Evolutionary conservation across 2,329 filamentous ascomycete genomes (phyloP).

Genomic region (Ampelomyces quisqualis): DNA sequence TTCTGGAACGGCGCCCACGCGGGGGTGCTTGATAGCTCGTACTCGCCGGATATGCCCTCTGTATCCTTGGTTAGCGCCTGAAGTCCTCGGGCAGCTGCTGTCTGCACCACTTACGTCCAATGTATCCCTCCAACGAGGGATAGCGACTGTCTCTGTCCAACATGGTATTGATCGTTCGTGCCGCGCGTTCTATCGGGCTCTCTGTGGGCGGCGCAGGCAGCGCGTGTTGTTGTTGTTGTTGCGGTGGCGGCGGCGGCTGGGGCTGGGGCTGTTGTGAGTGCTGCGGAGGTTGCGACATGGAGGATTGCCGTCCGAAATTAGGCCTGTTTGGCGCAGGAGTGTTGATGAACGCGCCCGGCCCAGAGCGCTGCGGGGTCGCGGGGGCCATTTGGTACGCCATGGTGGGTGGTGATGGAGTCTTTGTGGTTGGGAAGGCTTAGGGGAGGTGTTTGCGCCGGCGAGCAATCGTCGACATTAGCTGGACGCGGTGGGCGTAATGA

Average conservation of each 20-base stretch:
- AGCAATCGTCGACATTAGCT: conserved; percentile 32
- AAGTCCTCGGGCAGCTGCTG: background rate
- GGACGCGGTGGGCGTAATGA: conserved; percentile 15
- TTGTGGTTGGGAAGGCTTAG: conserved; percentile 23
- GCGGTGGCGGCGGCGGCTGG: conserved; percentile 21
- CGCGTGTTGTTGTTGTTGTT: conserved; percentile 24
- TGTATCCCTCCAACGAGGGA: conserved; percentile 85
- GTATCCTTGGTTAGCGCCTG: conserved; percentile 33
- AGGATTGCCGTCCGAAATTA: conserved; percentile 26
- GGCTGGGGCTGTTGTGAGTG: conserved; percentile 18
- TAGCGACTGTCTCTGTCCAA: conserved; percentile 76
- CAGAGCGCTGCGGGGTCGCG: conserved; percentile 64
- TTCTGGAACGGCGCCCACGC: conserved; percentile 90
- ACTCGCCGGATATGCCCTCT: conserved; percentile 91
- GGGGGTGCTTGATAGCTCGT: conserved; percentile 69
- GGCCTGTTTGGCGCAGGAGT: conserved; percentile 62
- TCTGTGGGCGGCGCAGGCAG: conserved; percentile 27
- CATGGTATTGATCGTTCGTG: conserved; percentile 77
- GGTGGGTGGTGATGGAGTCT: conserved; percentile 11
- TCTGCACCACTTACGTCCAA: conserved; percentile 66
- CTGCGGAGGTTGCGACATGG: conserved; percentile 32
- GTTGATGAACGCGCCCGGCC: conserved; percentile 74
- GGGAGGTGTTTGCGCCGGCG: conserved; percentile 34
- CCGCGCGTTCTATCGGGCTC: conserved; percentile 75
- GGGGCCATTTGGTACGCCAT: conserved; percentile 37